phyloP scores from a whole-genome alignment of 2,329 filamentous ascomycete species.

The Xylaria sp. region DNA sequence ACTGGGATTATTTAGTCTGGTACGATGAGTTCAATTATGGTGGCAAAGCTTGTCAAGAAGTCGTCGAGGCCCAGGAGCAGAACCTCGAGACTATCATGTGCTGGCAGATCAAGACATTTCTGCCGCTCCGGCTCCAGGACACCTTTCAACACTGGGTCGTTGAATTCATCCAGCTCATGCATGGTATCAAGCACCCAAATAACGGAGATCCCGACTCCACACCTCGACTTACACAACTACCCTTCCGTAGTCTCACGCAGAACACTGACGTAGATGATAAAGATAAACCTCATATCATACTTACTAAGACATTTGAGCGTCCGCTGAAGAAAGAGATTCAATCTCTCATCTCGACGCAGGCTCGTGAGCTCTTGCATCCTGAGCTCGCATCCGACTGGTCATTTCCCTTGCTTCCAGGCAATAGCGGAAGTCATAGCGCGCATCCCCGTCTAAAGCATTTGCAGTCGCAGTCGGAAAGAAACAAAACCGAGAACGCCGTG shows the following conservation, averaged over 20 bases:
- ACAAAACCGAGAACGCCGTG: slow-evolving; percentile 65
- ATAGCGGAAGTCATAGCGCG: slow-evolving; percentile 53
- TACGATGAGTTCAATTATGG: slow-evolving; percentile 99
- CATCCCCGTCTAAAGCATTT: slow-evolving; percentile 42
- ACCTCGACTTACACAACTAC: slow-evolving; percentile 63
- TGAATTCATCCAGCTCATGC: slow-evolving; percentile 95
- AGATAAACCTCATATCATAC: slow-evolving; percentile 67
- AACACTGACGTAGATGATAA: slow-evolving; percentile 59
- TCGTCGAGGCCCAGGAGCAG: slow-evolving; percentile 75
- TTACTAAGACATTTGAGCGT: slow-evolving; percentile 84
- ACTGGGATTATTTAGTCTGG: slow-evolving; percentile 99
- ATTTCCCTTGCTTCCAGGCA: slow-evolving; percentile 81
- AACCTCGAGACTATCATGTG: slow-evolving; percentile 92
- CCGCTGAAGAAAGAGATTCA: slow-evolving; percentile 89
- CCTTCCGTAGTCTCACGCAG: slow-evolving; percentile 57
- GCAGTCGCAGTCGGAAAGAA: slow-evolving; percentile 42
- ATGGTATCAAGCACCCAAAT: slow-evolving; percentile 75
- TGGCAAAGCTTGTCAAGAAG: slow-evolving; percentile 85
- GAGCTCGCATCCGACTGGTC: slow-evolving; percentile 86
- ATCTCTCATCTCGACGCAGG: slow-evolving; percentile 80
- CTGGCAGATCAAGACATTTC: slow-evolving; percentile 93
- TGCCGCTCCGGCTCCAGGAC: slow-evolving; percentile 79
- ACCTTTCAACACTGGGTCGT: slow-evolving; percentile 92
- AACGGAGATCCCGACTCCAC: slow-evolving; percentile 57
- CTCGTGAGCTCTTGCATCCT: slow-evolving; percentile 85